Evolutionary conservation across 371 early-diverging fungal genomes (phyloP), one percentile per base, ranked within the genome.

Genomic region (Catenaria anguillulae): DNA sequence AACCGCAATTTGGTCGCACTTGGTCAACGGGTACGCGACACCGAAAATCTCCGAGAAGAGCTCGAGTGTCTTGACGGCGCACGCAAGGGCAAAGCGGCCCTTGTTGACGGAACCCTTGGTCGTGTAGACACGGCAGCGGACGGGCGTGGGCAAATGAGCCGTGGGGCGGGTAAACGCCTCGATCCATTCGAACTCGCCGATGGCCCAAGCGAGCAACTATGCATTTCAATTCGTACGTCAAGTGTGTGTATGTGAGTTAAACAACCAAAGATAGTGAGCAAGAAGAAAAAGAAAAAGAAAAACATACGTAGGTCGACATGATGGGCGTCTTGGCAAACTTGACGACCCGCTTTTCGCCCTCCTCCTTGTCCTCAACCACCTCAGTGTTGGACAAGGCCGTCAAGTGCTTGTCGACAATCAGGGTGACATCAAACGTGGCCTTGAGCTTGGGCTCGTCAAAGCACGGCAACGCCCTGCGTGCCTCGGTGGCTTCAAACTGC

Each of bases 291-390:
- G n/a, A n/a, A n/a, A n/a, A n/a, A n/a, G n/a, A n/a, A n/a, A n/a
- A n/a, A n/a, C n/a, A n/a, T n/a, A n/a, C 73, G 68, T 94, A 94
- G 0, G 94, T 91, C 43, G 85, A 84, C 93, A 95, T 93, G 63
- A 82, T 73, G 5, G 93, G 92, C 0, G 96, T 90, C 40, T 73
- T 73, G 37, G 81, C 80, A 75, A 90, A 96, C 42, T 69, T 76
- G 37, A 87, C 84, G 62, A 77, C 60, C 21, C 64, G 63, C 36
- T 61, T 63, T 24, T 64, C 73, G 55, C 67, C 26, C 48, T 65
- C 63, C 15, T 63, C 70, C 6, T 68, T 48, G 10, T 63, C 26
- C 13, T 29, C 64, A 19, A 74, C 80, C 80, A 12, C 70, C 43
- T 76, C 69, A 86, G 88, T 89, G 69, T 97, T 97, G 40, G 92